Percentiles rank a stretch among this genome's conserved stretches.
phyloP scores from a whole-genome alignment of 345 rosid genomes.

The Arabidopsis thaliana region TAIR10.1 NC_003075.7:536501-537000 shows the following conservation, averaged over 20 bases:
- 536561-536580: neutral
- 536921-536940: neutral
- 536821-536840: constrained; percentile 39
- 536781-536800: neutral
- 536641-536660: constrained; percentile 80
- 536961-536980: neutral
- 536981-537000: constrained; percentile 23
- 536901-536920: constrained; percentile 8
- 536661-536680: constrained; percentile 74
- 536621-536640: constrained; percentile 14
- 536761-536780: constrained; percentile 16
- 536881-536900: constrained; percentile 13
- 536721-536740: neutral
- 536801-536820: constrained; percentile 43
- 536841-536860: constrained; percentile 32
- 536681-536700: constrained; percentile 79
- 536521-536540: constrained; percentile 74
- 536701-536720: constrained; percentile 57
- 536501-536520: constrained; percentile 92
- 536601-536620: constrained; percentile 11
- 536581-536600: constrained; percentile 14
- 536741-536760: neutral
- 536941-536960: constrained; percentile 8
- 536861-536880: neutral
- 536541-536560: constrained; percentile 11